Evolutionary conservation across 441 rosid species (phyloP).

Genomic region (Isatis lusitanica): DNA sequence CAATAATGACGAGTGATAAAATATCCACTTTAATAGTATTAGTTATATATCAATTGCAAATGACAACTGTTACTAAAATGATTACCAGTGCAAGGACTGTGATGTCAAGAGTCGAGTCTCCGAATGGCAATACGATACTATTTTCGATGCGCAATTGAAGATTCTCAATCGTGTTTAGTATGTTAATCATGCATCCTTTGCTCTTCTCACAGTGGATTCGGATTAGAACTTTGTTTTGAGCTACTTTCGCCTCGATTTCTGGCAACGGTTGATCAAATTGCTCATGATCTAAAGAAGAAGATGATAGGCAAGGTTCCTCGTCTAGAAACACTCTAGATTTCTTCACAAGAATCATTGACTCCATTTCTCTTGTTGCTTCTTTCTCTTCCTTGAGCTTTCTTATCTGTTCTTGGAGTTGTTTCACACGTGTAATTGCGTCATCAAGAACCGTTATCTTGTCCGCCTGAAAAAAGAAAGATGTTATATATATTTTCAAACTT

Average conservation of each 20-base stretch:
- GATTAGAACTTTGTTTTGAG: slow-evolving; percentile 30
- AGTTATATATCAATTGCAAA: not conserved
- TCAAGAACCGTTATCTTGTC: slow-evolving; percentile 64
- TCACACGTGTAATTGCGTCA: slow-evolving; percentile 65
- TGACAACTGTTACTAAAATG: not conserved
- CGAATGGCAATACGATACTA: slow-evolving; percentile 31
- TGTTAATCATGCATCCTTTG: slow-evolving; percentile 29
- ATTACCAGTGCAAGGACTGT: slow-evolving; percentile 39
- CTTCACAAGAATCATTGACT: slow-evolving; percentile 58
- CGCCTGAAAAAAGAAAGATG: slow-evolving; percentile 14
- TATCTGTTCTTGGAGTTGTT: slow-evolving; percentile 68
- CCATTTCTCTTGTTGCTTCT: slow-evolving; percentile 42
- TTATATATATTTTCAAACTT: not conserved
- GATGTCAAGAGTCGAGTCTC: slow-evolving; percentile 31
- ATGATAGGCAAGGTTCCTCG: slow-evolving; percentile 38
- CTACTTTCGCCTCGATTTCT: slow-evolving; percentile 32
- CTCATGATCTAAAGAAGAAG: not conserved
- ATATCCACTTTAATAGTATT: not conserved
- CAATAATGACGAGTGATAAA: not conserved
- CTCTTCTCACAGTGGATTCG: slow-evolving; percentile 39
- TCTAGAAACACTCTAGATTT: slow-evolving; percentile 47
- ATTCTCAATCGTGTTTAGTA: slow-evolving; percentile 31
- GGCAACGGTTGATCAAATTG: slow-evolving; percentile 17
- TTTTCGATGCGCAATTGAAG: slow-evolving; percentile 11
- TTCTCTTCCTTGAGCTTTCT: slow-evolving; percentile 56